These are phyloP conservation scores for Naganishia friedmannii DNA, from an alignment of 768 basidiomycete species.

Conservation along the genomic window DNA sequence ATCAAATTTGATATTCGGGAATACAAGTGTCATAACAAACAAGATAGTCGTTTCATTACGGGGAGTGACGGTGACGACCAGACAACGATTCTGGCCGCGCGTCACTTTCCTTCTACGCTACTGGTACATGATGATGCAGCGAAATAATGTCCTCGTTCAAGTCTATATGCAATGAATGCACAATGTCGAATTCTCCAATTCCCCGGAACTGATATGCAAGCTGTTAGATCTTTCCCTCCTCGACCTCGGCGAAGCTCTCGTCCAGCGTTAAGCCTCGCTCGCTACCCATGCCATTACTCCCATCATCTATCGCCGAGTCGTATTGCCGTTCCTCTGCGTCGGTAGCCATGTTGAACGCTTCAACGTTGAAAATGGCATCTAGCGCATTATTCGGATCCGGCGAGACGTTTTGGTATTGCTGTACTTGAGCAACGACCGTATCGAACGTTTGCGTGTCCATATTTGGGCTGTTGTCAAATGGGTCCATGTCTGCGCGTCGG, in stretches of 20 bases:
- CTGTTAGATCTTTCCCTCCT: neutral
- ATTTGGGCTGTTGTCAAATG: neutral
- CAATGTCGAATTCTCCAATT: neutral
- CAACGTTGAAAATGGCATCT: slow-evolving; percentile 10
- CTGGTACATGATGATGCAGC: neutral
- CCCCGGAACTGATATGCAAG: neutral
- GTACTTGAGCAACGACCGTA: slow-evolving; percentile 7
- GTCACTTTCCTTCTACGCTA: neutral
- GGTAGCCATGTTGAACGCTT: neutral
- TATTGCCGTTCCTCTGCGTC: neutral
- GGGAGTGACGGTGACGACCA: neutral
- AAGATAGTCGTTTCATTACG: neutral
- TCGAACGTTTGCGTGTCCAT: slow-evolving; percentile 2
- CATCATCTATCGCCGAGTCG: neutral
- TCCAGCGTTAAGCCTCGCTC: neutral
- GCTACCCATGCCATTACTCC: neutral
- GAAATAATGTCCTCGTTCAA: neutral
- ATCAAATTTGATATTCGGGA: neutral
- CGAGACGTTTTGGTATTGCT: slow-evolving; percentile 7
- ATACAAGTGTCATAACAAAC: neutral
- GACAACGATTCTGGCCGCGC: slow-evolving; percentile 3
- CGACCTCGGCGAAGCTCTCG: neutral
- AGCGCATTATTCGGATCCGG: neutral
- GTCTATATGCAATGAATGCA: slow-evolving; percentile 1
- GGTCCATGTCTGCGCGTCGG: neutral